Base-by-base conservation (phyloP, 2,329 filamentous ascomycete genomes). In the Rhexocercosporidium sp. region DNA sequence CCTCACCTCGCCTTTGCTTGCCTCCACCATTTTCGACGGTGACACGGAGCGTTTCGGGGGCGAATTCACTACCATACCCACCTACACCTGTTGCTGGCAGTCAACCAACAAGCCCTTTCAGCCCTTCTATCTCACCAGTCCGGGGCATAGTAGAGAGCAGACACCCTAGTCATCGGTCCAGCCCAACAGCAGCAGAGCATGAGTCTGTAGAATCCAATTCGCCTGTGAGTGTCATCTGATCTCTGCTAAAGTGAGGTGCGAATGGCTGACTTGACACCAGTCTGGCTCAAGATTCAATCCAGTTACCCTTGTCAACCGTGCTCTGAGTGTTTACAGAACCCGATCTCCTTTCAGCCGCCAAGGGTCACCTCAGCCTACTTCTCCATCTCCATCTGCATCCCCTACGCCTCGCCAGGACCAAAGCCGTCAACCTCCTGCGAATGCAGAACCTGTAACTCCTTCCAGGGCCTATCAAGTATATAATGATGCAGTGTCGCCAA, bases 401-500 rank as follows among this genome's bases (percentile, higher is more conserved):
- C 61, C 71, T 18, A 66, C 69, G 22, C 62, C 66, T 63, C 64
- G 57, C 44, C 65, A 61, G 49, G 51, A 46, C 39, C 66, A 62
- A 34, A 39, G 44, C 31, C 62, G 51, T 5, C 59, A 56, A 25
- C 31, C 46, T 9, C 54, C 66, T 22, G 51, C 61, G 39, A 65
- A 53, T 18, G 46, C 22, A 44, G 69, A 54, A 66, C 65, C 41
- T 67, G 72, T 60, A 69, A 75, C 71, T 4, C 75, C 74, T 25
- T 74, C 73, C 53, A 68, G 70, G 37, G 61, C 31, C 18, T 72
- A 84, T 57, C 75, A 74, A 25, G 76, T 86, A 29, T 86, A 86
- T 68, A 79, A 85, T 67, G 84, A 86, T 69, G 75, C 75, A 27
- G 64, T 82, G 54, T 79, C 83, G 8, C 77, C 82, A 25, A 76